Evolutionary conservation across 441 rosid species (phyloP).

Genomic region (Mallotus repandus): DNA sequence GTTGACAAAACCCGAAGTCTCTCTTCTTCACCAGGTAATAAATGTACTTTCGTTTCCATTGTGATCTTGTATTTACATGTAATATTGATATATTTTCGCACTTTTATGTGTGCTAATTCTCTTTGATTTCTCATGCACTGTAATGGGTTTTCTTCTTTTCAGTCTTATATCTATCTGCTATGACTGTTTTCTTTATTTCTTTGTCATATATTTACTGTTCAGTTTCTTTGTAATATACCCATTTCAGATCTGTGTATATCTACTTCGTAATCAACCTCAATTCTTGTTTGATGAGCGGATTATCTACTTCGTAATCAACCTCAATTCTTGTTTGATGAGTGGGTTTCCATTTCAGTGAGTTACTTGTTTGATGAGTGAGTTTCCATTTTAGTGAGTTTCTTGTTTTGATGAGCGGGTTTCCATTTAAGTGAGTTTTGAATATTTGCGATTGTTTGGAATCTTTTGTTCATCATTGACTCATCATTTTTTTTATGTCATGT

Average conservation of each 20-base stretch:
- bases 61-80: not conserved
- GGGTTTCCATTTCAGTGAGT: not conserved
- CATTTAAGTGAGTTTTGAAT: not conserved
- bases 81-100: not conserved
- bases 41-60: not conserved
- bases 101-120: not conserved
- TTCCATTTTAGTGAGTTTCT: not conserved
- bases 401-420: slow-evolving; percentile 1
- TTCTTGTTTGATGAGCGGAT: no score
- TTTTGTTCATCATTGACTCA: not conserved
- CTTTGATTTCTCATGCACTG: not conserved
- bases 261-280: not conserved
- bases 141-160: slow-evolving; percentile 1
- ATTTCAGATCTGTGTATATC: slow-evolving; percentile 17
- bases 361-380: not conserved
- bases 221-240: not conserved
- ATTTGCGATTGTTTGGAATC: slow-evolving; percentile 4
- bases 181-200: not conserved
- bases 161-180: no score
- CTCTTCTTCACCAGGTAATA: slow-evolving; percentile 9
- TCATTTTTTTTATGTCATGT: not conserved
- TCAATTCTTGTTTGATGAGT: not conserved
- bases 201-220: not conserved
- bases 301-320: not conserved
- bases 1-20: slow-evolving; percentile 25